Evolutionary conservation across 2,329 filamentous ascomycete genomes (phyloP).

Genomic region (Dactylellina cionopaga): DNA sequence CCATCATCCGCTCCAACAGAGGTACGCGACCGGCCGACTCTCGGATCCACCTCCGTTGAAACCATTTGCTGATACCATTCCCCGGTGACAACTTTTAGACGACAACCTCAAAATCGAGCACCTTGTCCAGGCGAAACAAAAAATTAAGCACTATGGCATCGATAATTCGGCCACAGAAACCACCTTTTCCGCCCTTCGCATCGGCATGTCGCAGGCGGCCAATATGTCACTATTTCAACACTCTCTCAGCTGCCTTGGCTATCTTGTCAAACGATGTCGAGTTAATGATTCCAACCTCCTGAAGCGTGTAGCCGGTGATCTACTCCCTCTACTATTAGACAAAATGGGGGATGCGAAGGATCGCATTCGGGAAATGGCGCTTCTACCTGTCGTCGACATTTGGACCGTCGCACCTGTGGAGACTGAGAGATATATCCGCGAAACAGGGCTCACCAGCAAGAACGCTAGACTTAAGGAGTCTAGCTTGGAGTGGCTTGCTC

Average conservation of each 20-base stretch:
- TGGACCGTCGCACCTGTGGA: conserved; percentile 76
- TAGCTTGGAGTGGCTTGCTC: conserved; percentile 84
- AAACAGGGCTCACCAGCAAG: conserved; percentile 79
- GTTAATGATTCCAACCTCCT: conserved; percentile 81
- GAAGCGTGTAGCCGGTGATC: conserved; percentile 72
- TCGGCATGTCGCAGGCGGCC: conserved; percentile 75
- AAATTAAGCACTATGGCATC: conserved; percentile 50
- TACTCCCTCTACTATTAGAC: conserved; percentile 80
- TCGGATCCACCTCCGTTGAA: conserved; percentile 31
- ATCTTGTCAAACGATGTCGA: conserved; percentile 84
- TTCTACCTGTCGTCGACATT: conserved; percentile 79
- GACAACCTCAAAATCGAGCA: conserved; percentile 45
- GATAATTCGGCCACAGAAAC: conserved; percentile 67
- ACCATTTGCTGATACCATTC: conserved; percentile 43
- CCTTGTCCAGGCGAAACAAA: conserved; percentile 44
- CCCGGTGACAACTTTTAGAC: conserved; percentile 44
- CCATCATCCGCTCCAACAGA: conserved; percentile 49
- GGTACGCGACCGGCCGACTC: conserved; percentile 49
- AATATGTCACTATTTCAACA: conserved; percentile 81
- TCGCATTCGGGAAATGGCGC: conserved; percentile 78
- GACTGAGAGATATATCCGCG: conserved; percentile 81
- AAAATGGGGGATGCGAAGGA: conserved; percentile 89
- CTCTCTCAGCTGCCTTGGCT: conserved; percentile 86
- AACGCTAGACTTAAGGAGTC: conserved; percentile 86
- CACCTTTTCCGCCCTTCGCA: conserved; percentile 83